A percentile compares a stretch with the other conserved stretches of the same genome.
These are phyloP conservation scores for Hypoxylon fragiforme DNA, from an alignment of 495 filamentous ascomycete species.

Conservation along the genomic window DNA sequence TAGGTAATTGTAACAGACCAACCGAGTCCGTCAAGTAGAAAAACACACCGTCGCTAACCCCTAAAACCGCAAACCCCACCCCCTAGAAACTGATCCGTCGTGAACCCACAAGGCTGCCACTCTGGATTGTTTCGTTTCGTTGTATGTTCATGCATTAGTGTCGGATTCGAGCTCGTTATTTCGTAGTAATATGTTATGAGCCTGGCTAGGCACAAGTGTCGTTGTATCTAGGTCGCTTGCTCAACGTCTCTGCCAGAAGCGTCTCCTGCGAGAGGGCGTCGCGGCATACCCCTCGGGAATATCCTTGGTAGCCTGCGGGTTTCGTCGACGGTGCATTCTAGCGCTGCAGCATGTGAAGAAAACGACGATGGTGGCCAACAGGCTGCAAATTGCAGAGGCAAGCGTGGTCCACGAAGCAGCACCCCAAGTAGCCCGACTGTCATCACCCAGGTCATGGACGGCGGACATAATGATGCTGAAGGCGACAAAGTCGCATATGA, in stretches of 20 bases:
- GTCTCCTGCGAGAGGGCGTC: slow-evolving; percentile 6
- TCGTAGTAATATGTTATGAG: no score
- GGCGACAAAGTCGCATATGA: slow-evolving; percentile 59
- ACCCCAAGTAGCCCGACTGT: slow-evolving; percentile 47
- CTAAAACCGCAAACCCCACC: no score
- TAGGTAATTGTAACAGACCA: no score
- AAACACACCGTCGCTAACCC: no score
- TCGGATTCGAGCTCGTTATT: no score
- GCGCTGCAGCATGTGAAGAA: slow-evolving; percentile 61
- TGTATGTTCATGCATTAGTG: no score
- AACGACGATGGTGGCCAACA: slow-evolving; percentile 57
- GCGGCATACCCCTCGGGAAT: slow-evolving; percentile 20
- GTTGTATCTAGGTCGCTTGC: no score
- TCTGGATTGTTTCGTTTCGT: no score
- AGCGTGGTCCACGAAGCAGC: slow-evolving; percentile 56
- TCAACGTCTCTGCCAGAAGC: slow-evolving; percentile 11
- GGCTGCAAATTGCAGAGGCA: slow-evolving; percentile 52
- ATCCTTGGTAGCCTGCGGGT: slow-evolving; percentile 9
- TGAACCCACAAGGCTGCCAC: no score
- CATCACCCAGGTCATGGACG: slow-evolving; percentile 48
- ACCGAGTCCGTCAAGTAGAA: no score
- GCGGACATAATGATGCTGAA: slow-evolving; percentile 57
- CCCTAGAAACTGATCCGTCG: no score
- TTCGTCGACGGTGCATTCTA: slow-evolving; percentile 38
- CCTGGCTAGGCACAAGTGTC: no score